phyloP scores from a whole-genome alignment of 2,329 filamentous ascomycete genomes.

The Aspergillus pseudoviridinutans region DNA sequence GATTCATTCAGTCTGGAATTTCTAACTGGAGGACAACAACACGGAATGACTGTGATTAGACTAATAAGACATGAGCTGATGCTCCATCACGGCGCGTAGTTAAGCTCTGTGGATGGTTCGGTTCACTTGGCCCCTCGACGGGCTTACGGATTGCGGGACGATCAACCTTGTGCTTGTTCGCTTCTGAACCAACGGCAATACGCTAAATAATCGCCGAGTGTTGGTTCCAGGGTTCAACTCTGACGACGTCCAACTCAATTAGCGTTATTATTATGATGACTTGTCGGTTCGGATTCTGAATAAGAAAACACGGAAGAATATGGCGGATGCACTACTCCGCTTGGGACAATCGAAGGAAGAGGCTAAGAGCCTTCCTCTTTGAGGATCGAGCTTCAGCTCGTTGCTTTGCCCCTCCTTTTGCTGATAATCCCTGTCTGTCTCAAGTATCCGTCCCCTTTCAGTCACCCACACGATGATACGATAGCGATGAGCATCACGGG shows the following conservation, averaged over 20 bases:
- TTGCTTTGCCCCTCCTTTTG: background rate
- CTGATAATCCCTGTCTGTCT: background rate
- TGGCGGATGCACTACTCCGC: background rate
- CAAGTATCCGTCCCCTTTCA: background rate
- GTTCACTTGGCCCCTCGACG: constrained; percentile 8
- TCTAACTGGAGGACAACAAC: background rate
- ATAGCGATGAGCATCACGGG: background rate
- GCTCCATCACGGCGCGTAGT: constrained; percentile 19
- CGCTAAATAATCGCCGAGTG: constrained; percentile 6
- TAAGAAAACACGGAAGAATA: background rate
- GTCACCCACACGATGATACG: background rate
- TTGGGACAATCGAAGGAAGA: background rate
- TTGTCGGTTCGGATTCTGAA: background rate
- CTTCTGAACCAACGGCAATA: constrained; percentile 2
- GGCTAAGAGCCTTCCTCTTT: background rate
- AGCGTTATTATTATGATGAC: background rate
- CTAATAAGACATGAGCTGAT: constrained; percentile 1
- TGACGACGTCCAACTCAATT: constrained; percentile 14
- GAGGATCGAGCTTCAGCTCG: background rate
- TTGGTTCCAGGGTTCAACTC: constrained; percentile 9
- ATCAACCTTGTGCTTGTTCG: constrained; percentile 17
- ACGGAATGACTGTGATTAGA: background rate
- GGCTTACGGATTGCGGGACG: constrained; percentile 10
- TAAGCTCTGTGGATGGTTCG: constrained; percentile 19
- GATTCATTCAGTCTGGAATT: no score